Base-by-base conservation (phyloP, 768 basidiomycete species). In the Boletus vermiculosoides region DNA sequence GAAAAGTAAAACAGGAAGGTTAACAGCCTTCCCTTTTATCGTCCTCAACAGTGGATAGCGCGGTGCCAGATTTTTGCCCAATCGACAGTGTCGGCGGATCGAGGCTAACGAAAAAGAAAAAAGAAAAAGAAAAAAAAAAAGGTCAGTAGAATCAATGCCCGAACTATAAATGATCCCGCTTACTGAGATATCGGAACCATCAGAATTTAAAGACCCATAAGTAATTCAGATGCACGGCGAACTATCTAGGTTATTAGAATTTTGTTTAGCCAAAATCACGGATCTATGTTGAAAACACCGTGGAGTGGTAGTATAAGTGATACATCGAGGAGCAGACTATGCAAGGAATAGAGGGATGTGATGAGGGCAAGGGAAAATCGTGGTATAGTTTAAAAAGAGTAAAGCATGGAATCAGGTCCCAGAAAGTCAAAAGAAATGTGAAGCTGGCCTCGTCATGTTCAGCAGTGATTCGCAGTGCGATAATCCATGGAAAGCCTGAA, bases 251-350 rank as follows among this genome's bases (percentile, higher is more conserved):
- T 62, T 45, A 66, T 73, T 69, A 63, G 58, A 55, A 48, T 15
- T 15, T 52, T 34, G 63, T 56, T 60, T 45, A 57, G 47, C 61
- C 46, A 55, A 49, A 40, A 50, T 52, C 70, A 70, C 60, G 56
- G 57, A 49, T 71, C 67, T 71, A 71, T 65, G 67, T 69, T 62
- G 62, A 49, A 58, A 55, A 61, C 50, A 45, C 40, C 54, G 56
- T 45, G 58, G 56, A 39, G 50, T 34, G 30, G 60, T 60, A 61
- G 57, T 57, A 61, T 63, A 68, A 52, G 58, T 55, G 66, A 44
- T 72, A 72, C 72, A 73, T 70, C 45, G 41, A 56, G 48, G 53
- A 68, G 64, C 57, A 66, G 61, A 58, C 63, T 73, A 72, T 72
- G 71, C 68, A 65, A 59, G 59, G 57, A 50, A 49, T 62, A 51